Percentiles rank a stretch among this genome's conserved stretches.
Conservation (phyloP, 2,329 filamentous ascomycete species). For the Fusarium devonianum region DNA sequence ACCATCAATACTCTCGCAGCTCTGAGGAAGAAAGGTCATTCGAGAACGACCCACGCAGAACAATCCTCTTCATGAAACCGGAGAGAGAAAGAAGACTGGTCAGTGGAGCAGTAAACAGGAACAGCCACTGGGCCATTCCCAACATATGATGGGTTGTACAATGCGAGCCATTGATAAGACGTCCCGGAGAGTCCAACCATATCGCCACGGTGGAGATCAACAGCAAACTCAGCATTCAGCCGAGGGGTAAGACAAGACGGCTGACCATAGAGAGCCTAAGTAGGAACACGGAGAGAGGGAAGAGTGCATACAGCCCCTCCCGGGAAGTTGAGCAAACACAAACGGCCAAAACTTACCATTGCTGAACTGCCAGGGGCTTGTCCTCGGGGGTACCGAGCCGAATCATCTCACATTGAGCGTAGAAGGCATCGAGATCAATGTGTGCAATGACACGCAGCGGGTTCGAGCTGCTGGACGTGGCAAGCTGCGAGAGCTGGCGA, state of each 20-base stretch:
- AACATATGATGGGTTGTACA: slow-evolving; percentile 15
- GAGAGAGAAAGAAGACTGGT: neutral
- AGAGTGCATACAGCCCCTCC: neutral
- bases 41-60: neutral
- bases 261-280: slow-evolving; percentile 5
- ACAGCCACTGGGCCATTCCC: neutral
- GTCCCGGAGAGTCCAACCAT: slow-evolving; percentile 7
- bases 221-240: slow-evolving; percentile 9
- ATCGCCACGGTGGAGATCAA: neutral
- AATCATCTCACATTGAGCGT: slow-evolving; percentile 95
- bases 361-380: slow-evolving; percentile 88
- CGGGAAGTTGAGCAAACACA: neutral
- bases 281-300: neutral
- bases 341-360: slow-evolving; percentile 67
- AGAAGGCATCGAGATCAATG: slow-evolving; percentile 96
- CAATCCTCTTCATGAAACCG: neutral
- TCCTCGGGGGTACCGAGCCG: slow-evolving; percentile 77
- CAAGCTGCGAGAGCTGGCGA: slow-evolving; percentile 79
- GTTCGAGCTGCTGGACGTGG: slow-evolving; percentile 72
- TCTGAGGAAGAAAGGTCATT: neutral
- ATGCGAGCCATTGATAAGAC: slow-evolving; percentile 14
- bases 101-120: neutral
- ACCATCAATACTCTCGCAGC: no score
- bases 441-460: slow-evolving; percentile 89
- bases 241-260: no score